Evolutionary conservation across 306 rosid genomes (phyloP), one percentile per base, ranked within the genome.

Genomic region (Quercus glauca): DNA sequence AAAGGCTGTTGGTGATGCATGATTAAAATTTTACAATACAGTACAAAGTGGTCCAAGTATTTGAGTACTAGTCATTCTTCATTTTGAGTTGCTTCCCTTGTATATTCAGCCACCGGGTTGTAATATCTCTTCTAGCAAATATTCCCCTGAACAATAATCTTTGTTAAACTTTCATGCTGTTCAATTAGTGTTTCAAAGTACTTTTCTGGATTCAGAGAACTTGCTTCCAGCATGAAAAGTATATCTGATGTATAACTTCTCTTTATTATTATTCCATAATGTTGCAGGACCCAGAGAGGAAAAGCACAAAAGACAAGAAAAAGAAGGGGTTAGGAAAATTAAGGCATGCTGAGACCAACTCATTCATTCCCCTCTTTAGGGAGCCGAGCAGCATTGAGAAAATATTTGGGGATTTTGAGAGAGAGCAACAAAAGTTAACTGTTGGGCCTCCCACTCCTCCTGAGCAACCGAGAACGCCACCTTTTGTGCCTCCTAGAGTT

Each of bases 361-460:
- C 97, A 17, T 88, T 96, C 85, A 96, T 93, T 81, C 99, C 98
- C 19, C 87, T 90, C 76, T 93, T 93, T 74, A 91, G 96, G 82
- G 94, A 90, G 88, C 98, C 99, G 14, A 96, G 99, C 81, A 96
- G 99, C 81, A 86, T 96, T 56, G 99, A 96, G 87, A 96, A 96
- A 81, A 96, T 93, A 76, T 96, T 96, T 67, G 90, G 95, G 52
- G 99, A 96, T 75, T 96, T 89, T 31, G 99, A 96, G 75, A 93
- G 94, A 77, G 99, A 93, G 88, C 99, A 96, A 70, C 97, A 96
- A 73, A 73, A 83, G 59, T n/a, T 79, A 63, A 28, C 78, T 33
- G 49, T 87, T 52, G 86, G 97, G 87, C 90, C 92, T 83, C 85
- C 88, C 37, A 77, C 91, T 1, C 91, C 97, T 83, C 87, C 89